A percentile compares a stretch with the other conserved stretches of the same genome.
Conservation (phyloP, 2,329 filamentous ascomycete species). For the Pseudogymnoascus pannorum region DNA sequence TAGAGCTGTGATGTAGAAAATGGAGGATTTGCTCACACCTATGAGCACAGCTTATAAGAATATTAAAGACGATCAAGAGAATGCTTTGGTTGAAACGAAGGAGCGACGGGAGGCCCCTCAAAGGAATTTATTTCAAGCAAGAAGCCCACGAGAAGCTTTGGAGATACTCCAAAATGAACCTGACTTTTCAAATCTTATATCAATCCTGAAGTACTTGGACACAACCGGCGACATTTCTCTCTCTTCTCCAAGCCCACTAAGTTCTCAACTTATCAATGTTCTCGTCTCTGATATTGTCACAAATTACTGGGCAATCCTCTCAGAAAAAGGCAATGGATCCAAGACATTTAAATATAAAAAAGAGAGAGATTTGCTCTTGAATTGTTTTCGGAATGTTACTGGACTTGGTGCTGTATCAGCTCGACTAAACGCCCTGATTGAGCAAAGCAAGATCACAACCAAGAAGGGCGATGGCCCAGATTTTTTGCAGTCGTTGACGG, state of each 20-base stretch:
- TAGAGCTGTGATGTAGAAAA: constrained; percentile 25
- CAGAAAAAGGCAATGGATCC: constrained; percentile 29
- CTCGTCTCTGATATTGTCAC: constrained; percentile 69
- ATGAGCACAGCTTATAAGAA: constrained; percentile 35
- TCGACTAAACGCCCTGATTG: constrained; percentile 57
- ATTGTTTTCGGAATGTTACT: constrained; percentile 63
- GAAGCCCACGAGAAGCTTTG: constrained; percentile 42
- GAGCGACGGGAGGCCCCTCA: not conserved
- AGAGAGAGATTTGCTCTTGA: constrained; percentile 46
- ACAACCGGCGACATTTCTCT: constrained; percentile 44
- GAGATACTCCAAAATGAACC: constrained; percentile 55
- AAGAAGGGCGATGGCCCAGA: constrained; percentile 27
- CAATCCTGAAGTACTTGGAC: constrained; percentile 45
- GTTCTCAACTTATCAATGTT: constrained; percentile 67
- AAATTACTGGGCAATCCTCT: constrained; percentile 69
- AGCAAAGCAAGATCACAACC: constrained; percentile 36
- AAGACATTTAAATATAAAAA: constrained; percentile 18
- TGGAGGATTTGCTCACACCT: constrained; percentile 43
- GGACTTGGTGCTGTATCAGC: constrained; percentile 71
- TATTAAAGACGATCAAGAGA: constrained; percentile 14
- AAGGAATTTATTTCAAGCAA: constrained; percentile 11
- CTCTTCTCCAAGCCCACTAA: constrained; percentile 54
- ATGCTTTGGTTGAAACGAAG: constrained; percentile 18
- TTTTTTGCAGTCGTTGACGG: constrained; percentile 30
- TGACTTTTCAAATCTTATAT: constrained; percentile 47